Evolutionary conservation across 2,329 filamentous ascomycete genomes (phyloP).

Genomic region (Diaporthe batatas): DNA sequence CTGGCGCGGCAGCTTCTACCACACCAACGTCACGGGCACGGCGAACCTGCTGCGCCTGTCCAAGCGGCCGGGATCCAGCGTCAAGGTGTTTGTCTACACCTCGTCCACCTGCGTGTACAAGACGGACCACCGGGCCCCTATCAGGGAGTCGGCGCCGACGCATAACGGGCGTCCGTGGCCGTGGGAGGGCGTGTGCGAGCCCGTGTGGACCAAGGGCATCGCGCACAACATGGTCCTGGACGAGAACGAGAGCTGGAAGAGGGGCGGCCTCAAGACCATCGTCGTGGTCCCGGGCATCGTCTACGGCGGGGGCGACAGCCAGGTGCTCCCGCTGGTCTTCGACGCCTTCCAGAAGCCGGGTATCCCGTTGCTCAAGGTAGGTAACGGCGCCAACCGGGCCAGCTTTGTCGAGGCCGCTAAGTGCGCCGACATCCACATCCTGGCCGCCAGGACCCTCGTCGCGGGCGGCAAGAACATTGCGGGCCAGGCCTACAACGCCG

Average conservation of each 20-base stretch:
- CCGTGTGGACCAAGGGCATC: conserved; percentile 51
- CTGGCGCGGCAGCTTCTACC: conserved; percentile 44
- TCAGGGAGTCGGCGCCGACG: conserved; percentile 47
- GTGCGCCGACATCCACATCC: conserved; percentile 46
- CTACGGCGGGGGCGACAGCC: conserved; percentile 52
- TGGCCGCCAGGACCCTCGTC: conserved; percentile 49
- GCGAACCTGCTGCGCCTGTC: conserved; percentile 47
- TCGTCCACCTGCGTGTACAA: conserved; percentile 49
- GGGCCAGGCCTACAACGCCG: conserved; percentile 54
- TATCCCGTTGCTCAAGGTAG: conserved; percentile 44
- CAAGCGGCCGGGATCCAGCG: conserved; percentile 37
- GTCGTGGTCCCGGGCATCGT: conserved; percentile 49
- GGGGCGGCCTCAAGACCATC: conserved; percentile 45
- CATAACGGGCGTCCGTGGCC: conserved; percentile 40
- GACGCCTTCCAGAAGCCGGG: conserved; percentile 37
- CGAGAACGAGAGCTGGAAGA: conserved; percentile 47
- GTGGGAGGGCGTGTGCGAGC: conserved; percentile 43
- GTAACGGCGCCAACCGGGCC: conserved; percentile 47
- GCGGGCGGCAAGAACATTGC: conserved; percentile 45
- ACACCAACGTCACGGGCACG: conserved; percentile 52
- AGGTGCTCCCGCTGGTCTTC: conserved; percentile 47
- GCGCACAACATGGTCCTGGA: conserved; percentile 49
- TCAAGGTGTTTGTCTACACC: conserved; percentile 51
- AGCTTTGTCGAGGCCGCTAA: conserved; percentile 49
- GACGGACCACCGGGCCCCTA: conserved; percentile 45